Percentiles rank a stretch among this genome's conserved stretches.
These are phyloP conservation scores for Pseudozyma sp. DNA, from an alignment of 1,284 basidiomycete genomes.

Conservation along the genomic window DNA sequence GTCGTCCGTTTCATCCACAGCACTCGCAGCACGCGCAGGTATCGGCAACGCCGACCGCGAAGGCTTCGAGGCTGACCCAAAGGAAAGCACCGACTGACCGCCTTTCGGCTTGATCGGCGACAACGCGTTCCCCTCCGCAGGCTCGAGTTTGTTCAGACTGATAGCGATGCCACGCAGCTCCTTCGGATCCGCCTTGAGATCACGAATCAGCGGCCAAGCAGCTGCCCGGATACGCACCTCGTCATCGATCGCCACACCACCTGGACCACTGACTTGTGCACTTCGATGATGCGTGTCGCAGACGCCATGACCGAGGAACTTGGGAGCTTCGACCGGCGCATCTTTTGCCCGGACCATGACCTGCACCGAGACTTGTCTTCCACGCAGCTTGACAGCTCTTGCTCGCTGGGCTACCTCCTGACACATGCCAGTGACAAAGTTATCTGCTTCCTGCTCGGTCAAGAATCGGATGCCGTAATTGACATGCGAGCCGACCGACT, in stretches of 20 bases:
- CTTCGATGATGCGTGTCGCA: slow-evolving; percentile 87
- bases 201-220: slow-evolving; percentile 80
- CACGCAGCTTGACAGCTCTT: slow-evolving; percentile 79
- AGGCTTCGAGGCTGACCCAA: slow-evolving; percentile 9
- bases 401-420: slow-evolving; percentile 53
- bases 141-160: slow-evolving; percentile 85
- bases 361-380: slow-evolving; percentile 77
- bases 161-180: slow-evolving; percentile 94
- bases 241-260: slow-evolving; percentile 77
- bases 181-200: slow-evolving; percentile 80
- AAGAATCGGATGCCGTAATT: slow-evolving; percentile 92
- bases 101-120: slow-evolving; percentile 26
- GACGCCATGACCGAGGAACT: slow-evolving; percentile 93
- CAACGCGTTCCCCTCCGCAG: slow-evolving; percentile 43
- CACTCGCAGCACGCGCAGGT: neutral
- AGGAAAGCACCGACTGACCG: slow-evolving; percentile 38
- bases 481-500: slow-evolving; percentile 50
- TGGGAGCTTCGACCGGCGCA: slow-evolving; percentile 91
- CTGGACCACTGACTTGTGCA: slow-evolving; percentile 71
- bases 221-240: slow-evolving; percentile 79
- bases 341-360: slow-evolving; percentile 86
- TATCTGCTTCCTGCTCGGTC: slow-evolving; percentile 80
- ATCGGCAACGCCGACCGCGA: neutral
- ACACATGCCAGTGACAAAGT: slow-evolving; percentile 60
- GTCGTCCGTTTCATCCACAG: slow-evolving; percentile 15